phyloP scores from a whole-genome alignment of 2,329 filamentous ascomycete species.

The Hypoxylon rubiginosum region DNA sequence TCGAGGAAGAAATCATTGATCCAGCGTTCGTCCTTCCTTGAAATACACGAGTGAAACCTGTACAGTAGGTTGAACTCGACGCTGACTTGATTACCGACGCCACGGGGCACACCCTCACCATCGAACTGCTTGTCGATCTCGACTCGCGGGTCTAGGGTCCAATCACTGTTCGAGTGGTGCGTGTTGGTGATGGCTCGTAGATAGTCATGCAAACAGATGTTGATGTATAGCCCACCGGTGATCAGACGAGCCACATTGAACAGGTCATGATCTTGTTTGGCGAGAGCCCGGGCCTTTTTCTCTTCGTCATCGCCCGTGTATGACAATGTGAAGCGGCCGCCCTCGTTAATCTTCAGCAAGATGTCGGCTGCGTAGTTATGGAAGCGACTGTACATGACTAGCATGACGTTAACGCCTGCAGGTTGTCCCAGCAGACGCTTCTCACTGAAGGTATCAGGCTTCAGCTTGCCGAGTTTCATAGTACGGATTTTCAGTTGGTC shows the following conservation, averaged over 20 bases:
- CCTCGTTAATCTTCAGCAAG: conserved; percentile 75
- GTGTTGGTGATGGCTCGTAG: conserved; percentile 72
- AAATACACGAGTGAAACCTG: conserved; percentile 74
- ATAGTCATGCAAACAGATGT: conserved; percentile 71
- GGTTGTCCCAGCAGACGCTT: conserved; percentile 75
- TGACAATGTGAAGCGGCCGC: conserved; percentile 69
- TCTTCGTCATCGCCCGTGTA: conserved; percentile 42
- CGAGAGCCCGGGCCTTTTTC: conserved; percentile 52
- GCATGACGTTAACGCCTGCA: conserved; percentile 74
- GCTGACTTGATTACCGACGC: conserved; percentile 75
- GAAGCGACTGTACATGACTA: conserved; percentile 78
- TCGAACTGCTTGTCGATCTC: conserved; percentile 65
- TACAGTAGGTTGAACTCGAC: conserved; percentile 78
- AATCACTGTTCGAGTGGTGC: conserved; percentile 69
- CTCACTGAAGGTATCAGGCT: conserved; percentile 78
- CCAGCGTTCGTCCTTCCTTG: conserved; percentile 72
- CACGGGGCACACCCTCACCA: conserved; percentile 63
- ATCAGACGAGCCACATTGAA: conserved; percentile 70
- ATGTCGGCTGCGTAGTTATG: conserved; percentile 77
- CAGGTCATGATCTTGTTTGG: conserved; percentile 64
- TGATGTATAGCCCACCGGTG: conserved; percentile 67
- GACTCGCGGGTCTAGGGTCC: conserved; percentile 74
- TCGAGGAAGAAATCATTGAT: conserved; percentile 67
- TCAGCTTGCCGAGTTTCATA: conserved; percentile 75
- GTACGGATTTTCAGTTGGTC: conserved; percentile 75